Conservation (phyloP, 176 grass and related monocot species). For the Rhynchospora tenuis region DNA sequence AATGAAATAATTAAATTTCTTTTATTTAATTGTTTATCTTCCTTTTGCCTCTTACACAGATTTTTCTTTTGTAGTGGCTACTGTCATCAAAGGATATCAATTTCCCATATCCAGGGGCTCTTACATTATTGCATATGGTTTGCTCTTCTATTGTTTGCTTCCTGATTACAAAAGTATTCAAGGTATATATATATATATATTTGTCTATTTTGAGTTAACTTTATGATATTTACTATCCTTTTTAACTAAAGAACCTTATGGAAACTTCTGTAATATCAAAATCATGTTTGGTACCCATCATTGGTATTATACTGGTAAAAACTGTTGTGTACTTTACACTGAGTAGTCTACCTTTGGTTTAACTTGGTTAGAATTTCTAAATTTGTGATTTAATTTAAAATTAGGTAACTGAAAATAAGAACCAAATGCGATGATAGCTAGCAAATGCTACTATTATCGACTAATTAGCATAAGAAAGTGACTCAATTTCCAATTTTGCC, state of each 20-base stretch:
- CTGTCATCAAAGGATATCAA: slow-evolving; percentile 94
- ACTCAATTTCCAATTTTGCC: no score
- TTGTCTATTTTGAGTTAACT: neutral
- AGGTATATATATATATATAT: slow-evolving; percentile 60
- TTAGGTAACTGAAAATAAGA: no score
- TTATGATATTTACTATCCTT: neutral
- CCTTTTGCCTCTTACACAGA: neutral
- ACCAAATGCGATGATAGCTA: no score
- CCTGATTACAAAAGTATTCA: slow-evolving; percentile 76
- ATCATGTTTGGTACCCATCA: neutral
- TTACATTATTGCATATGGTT: slow-evolving; percentile 95
- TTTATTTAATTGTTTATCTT: slow-evolving; percentile 26
- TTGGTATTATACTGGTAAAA: neutral
- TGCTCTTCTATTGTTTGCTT: slow-evolving; percentile 95
- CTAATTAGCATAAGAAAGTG: no score
- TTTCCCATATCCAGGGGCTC: slow-evolving; percentile 95
- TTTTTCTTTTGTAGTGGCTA: slow-evolving; percentile 62
- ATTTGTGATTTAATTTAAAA: no score
- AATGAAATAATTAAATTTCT: neutral
- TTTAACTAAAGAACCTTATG: neutral
- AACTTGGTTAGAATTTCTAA: no score
- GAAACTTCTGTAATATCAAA: neutral
- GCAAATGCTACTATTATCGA: no score
- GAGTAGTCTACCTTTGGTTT: no score
- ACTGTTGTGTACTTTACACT: neutral